Evolutionary conservation across 139 green algal genomes (phyloP).

Genomic region (Trebouxia sp.): DNA sequence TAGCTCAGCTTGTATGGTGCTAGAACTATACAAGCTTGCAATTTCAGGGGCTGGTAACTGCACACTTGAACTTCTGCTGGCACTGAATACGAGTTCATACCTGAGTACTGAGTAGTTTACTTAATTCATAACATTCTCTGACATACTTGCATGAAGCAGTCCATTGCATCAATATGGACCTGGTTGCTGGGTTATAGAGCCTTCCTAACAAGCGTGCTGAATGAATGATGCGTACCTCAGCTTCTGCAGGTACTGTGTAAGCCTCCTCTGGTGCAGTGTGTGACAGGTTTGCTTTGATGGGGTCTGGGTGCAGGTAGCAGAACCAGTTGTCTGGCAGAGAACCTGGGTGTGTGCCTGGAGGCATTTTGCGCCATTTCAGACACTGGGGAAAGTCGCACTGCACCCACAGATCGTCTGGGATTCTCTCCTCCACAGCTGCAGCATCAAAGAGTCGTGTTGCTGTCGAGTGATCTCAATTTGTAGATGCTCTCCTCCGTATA

Average conservation of each 20-base stretch:
- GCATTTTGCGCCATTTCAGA: slow-evolving; percentile 30
- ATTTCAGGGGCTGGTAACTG: too few relatives aligned
- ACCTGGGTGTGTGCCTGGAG: not conserved
- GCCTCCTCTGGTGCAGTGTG: slow-evolving; percentile 11
- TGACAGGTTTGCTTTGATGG: not conserved
- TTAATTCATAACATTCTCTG: too few relatives aligned
- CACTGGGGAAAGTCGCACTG: slow-evolving; percentile 22
- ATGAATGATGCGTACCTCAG: not conserved
- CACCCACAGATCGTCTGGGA: slow-evolving; percentile 10
- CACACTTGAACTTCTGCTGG: too few relatives aligned
- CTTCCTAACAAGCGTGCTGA: not conserved
- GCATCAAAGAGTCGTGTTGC: not conserved
- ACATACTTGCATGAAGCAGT: too few relatives aligned
- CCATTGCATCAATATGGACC: too few relatives aligned
- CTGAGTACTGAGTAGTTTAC: too few relatives aligned
- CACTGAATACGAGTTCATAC: too few relatives aligned
- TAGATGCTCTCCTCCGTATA: too few relatives aligned
- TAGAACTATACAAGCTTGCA: too few relatives aligned
- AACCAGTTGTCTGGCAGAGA: slow-evolving; percentile 12
- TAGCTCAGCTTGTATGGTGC: too few relatives aligned
- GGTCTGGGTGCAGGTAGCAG: slow-evolving; percentile 15
- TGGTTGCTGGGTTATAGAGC: too few relatives aligned
- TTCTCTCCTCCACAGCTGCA: not conserved
- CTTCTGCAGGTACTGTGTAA: slow-evolving; percentile 20
- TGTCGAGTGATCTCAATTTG: too few relatives aligned